phyloP scores from a whole-genome alignment of 805 yeast genomes.

The Yamadazyma akitaensis region DNA sequence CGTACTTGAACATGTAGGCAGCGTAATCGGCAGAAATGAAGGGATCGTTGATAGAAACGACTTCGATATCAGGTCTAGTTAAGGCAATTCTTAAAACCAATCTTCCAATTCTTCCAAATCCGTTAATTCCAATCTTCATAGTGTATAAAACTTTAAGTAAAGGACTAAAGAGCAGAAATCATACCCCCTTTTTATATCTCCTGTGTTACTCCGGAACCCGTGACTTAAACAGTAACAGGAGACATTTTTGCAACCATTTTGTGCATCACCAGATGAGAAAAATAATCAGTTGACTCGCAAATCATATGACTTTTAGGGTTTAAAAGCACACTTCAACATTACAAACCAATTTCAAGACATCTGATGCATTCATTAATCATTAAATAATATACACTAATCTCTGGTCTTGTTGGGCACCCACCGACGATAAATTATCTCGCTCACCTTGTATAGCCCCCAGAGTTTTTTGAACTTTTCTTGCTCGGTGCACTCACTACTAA shows the following conservation, averaged over 20 bases:
- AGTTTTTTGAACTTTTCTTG: conserved; percentile 22
- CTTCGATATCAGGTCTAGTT: conserved; percentile 28
- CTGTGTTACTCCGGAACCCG: background rate
- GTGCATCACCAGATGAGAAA: conserved; percentile 1
- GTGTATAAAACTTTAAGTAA: background rate
- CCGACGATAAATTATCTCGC: conserved; percentile 68
- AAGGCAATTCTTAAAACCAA: conserved; percentile 33
- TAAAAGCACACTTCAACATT: background rate
- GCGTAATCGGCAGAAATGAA: conserved; percentile 35
- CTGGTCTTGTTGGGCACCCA: conserved; percentile 87
- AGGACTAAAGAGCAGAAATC: background rate
- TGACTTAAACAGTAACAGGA: background rate
- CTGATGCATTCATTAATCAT: background rate
- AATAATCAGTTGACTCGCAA: background rate
- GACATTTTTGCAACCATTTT: conserved; percentile 1
- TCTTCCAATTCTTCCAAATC: conserved; percentile 37
- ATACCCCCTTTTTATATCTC: background rate
- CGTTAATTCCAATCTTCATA: conserved; percentile 30
- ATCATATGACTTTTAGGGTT: background rate
- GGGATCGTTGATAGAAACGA: conserved; percentile 34
- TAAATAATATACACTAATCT: conserved; percentile 42
- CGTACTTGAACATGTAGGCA: conserved; percentile 36
- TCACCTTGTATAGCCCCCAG: conserved; percentile 46
- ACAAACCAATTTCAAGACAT: too few relatives aligned
- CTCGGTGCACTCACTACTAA: conserved; percentile 10